Percentiles rank a stretch among this genome's conserved stretches.
Conservation (phyloP, 2,329 filamentous ascomycete species). For the Aspergillus felis region DNA sequence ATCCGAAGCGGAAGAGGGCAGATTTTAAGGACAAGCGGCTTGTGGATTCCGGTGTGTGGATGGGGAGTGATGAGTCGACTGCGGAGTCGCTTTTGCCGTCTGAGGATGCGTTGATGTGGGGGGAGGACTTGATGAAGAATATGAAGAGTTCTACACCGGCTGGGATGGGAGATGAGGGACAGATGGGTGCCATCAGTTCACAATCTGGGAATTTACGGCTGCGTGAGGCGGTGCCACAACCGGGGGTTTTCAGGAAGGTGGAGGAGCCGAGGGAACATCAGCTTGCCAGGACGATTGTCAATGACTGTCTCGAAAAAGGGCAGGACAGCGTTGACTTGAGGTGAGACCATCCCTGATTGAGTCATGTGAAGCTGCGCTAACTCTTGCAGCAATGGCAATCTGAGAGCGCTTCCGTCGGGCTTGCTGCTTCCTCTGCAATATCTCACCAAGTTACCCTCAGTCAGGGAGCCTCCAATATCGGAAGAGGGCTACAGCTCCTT, state of each 20-base stretch:
- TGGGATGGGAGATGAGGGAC: not conserved
- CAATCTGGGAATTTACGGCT: not conserved
- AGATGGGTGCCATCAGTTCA: not conserved
- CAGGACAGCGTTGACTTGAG: conserved; percentile 44
- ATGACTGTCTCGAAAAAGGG: conserved; percentile 42
- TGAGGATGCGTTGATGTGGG: conserved; percentile 33
- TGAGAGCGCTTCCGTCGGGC: conserved; percentile 28
- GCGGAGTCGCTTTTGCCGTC: conserved; percentile 31
- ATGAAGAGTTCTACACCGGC: conserved; percentile 13
- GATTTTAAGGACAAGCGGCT: conserved; percentile 43
- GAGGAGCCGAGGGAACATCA: conserved; percentile 35
- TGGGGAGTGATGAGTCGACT: conserved; percentile 44
- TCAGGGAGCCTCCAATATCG: conserved; percentile 29
- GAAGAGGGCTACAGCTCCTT: conserved; percentile 38
- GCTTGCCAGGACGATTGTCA: conserved; percentile 34
- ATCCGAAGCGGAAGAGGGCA: conserved; percentile 36
- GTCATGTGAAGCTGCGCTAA: not conserved
- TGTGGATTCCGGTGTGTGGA: conserved; percentile 47
- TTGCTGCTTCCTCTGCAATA: conserved; percentile 36
- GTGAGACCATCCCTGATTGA: conserved; percentile 26
- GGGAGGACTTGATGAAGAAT: conserved; percentile 36
- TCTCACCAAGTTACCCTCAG: conserved; percentile 37
- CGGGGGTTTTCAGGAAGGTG: conserved; percentile 15
- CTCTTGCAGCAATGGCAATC: conserved; percentile 25
- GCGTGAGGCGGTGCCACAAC: conserved; percentile 10